Conservation (phyloP, 257 asterid species). For the Solanum raphanifolium region DNA sequence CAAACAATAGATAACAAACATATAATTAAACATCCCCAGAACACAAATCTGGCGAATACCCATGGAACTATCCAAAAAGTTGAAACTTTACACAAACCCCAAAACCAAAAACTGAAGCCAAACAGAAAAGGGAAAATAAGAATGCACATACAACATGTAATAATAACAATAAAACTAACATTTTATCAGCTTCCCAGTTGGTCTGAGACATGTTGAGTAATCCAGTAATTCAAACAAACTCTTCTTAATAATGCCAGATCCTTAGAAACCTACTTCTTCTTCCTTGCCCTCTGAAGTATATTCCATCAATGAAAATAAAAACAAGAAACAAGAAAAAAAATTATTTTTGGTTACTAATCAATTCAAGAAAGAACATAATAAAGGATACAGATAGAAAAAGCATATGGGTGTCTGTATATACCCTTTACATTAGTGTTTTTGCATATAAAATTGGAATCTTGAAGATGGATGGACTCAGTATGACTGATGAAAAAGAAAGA, state of each 20-base stretch:
- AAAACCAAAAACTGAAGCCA: neutral
- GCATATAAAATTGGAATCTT: neutral
- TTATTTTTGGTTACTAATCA: neutral
- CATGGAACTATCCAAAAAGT: constrained; percentile 5
- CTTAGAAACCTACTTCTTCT: constrained; percentile 9
- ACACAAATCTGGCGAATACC: constrained; percentile 18
- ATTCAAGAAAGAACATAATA: neutral
- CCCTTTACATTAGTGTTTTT: neutral
- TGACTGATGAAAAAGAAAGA: neutral
- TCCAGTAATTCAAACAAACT: constrained; percentile 13
- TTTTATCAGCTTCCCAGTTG: constrained; percentile 99
- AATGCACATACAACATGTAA: neutral
- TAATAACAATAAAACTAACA: constrained; percentile 34
- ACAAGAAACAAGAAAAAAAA: neutral
- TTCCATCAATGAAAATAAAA: constrained; percentile 5
- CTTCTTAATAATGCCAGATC: constrained; percentile 26
- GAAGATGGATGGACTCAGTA: neutral
- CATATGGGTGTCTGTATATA: neutral
- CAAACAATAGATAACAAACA: neutral
- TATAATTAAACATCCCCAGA: constrained; percentile 8
- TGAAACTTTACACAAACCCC: neutral
- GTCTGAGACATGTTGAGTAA: constrained; percentile 72
- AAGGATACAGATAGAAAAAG: neutral
- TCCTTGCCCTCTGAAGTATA: constrained; percentile 12
- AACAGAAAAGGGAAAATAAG: neutral